These are phyloP conservation scores for Fonsecaea pedrosoi DNA, from an alignment of 2,329 filamentous ascomycete species.

Conservation along the genomic window DNA sequence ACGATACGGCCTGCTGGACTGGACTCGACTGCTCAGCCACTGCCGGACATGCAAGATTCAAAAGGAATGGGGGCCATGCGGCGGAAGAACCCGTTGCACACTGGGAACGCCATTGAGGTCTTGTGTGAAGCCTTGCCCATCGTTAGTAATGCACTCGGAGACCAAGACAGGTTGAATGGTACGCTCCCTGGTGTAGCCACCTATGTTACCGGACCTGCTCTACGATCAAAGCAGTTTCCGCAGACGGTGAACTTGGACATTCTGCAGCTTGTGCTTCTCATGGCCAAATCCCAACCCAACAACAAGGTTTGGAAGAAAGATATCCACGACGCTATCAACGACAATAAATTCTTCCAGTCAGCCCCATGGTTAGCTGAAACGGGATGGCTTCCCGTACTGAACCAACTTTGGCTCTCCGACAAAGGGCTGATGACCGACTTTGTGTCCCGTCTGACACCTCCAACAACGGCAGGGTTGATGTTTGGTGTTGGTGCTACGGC, in stretches of 20 bases:
- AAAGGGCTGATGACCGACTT: slow-evolving; percentile 88
- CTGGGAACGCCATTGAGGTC: slow-evolving; percentile 78
- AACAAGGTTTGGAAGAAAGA: slow-evolving; percentile 95
- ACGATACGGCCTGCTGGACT: slow-evolving; percentile 83
- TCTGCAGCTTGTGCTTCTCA: slow-evolving; percentile 75
- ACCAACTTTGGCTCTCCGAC: slow-evolving; percentile 83
- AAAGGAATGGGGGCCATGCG: slow-evolving; percentile 35
- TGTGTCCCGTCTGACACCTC: slow-evolving; percentile 76
- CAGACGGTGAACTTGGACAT: slow-evolving; percentile 77
- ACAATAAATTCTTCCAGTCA: slow-evolving; percentile 81
- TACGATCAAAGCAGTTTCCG: slow-evolving; percentile 86
- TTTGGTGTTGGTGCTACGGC: slow-evolving; percentile 98
- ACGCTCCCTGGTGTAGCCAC: slow-evolving; percentile 82
- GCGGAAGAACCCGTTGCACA: slow-evolving; percentile 42
- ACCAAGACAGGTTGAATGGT: slow-evolving; percentile 79
- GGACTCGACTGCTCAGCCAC: slow-evolving; percentile 52
- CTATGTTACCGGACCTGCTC: slow-evolving; percentile 79
- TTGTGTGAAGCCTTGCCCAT: slow-evolving; percentile 79
- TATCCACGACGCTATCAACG: slow-evolving; percentile 88
- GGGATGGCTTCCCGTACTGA: slow-evolving; percentile 82
- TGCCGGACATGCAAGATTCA: not conserved
- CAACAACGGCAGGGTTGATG: slow-evolving; percentile 92
- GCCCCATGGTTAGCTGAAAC: slow-evolving; percentile 68
- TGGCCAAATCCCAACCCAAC: slow-evolving; percentile 77
- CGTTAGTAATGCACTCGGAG: slow-evolving; percentile 80